These are phyloP conservation scores for Silene conica DNA, from an alignment of 148 eudicot species.

Conservation along the genomic window DNA sequence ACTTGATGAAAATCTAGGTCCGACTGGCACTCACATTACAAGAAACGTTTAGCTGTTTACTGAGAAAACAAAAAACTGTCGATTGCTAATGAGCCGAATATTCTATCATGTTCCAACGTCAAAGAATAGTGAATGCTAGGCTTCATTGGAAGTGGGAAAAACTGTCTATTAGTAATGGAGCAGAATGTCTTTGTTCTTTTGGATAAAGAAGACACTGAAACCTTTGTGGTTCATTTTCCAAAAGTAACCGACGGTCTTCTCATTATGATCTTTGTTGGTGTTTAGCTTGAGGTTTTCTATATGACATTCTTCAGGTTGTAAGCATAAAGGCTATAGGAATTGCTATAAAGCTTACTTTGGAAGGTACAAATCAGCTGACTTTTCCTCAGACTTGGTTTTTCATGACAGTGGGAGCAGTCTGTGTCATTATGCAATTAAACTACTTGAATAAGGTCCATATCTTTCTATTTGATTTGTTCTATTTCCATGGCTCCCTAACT, in stretches of 20 bases:
- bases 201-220: neutral
- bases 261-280: neutral
- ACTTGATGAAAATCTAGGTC: neutral
- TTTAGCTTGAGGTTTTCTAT: slow-evolving; percentile 9
- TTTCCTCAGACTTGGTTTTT: slow-evolving; percentile 86
- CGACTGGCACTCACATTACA: neutral
- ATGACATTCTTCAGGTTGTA: slow-evolving; percentile 53
- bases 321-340: slow-evolving; percentile 98
- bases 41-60: neutral
- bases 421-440: slow-evolving; percentile 78
- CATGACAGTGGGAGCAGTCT: slow-evolving; percentile 56
- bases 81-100: too few species aligned
- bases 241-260: neutral
- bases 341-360: slow-evolving; percentile 79
- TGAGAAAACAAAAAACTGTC: neutral
- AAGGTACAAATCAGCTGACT: slow-evolving; percentile 67
- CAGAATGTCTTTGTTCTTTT: neutral
- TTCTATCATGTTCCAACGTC: too few species aligned
- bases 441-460: slow-evolving; percentile 78
- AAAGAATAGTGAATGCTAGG: too few species aligned
- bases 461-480: slow-evolving; percentile 1
- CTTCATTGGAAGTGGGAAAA: too few species aligned
- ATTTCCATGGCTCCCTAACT: neutral
- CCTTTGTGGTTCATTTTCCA: neutral
- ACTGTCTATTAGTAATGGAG: neutral